phyloP scores from a whole-genome alignment of 2,329 filamentous ascomycete species.

The Plectosphaerella sp. region DNA sequence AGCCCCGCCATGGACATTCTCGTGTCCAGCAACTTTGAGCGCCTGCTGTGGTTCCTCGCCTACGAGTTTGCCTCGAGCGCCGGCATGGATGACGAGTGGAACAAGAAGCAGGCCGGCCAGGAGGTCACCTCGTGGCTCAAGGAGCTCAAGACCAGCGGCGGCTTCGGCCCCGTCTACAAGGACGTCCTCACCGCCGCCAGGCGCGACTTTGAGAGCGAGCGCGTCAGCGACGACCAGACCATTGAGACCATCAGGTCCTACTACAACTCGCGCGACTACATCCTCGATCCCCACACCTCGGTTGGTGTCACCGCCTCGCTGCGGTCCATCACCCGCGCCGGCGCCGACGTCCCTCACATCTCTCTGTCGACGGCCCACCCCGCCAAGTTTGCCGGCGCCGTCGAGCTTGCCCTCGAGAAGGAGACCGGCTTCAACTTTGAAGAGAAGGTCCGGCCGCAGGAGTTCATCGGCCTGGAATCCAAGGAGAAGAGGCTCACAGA shows the following conservation, averaged over 20 bases:
- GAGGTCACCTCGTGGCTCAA: constrained; percentile 75
- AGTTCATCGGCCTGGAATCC: constrained; percentile 76
- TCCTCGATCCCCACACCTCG: constrained; percentile 89
- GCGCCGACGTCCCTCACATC: constrained; percentile 61
- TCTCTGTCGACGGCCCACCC: constrained; percentile 91
- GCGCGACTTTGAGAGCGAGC: constrained; percentile 76
- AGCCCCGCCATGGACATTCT: constrained; percentile 98
- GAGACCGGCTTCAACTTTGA: constrained; percentile 72
- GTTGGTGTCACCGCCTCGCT: constrained; percentile 76
- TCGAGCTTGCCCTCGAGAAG: constrained; percentile 71
- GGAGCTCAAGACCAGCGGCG: constrained; percentile 74
- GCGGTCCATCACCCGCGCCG: constrained; percentile 57
- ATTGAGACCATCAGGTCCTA: constrained; percentile 57
- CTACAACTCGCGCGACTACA: constrained; percentile 61
- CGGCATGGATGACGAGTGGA: constrained; percentile 61
- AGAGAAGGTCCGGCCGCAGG: constrained; percentile 68
- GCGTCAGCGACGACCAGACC: constrained; percentile 63
- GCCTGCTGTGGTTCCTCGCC: constrained; percentile 88
- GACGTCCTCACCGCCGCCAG: constrained; percentile 69
- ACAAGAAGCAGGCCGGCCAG: constrained; percentile 66
- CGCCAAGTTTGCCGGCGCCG: constrained; percentile 86
- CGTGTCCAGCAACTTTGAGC: constrained; percentile 94
- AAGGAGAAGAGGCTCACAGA: constrained; percentile 69
- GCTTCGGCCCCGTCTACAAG: constrained; percentile 72
- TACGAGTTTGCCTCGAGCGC: constrained; percentile 61